A percentile compares a stretch with the other conserved stretches of the same genome.
Conservation (phyloP, 345 rosid species). For the Eutrema japonicum region DNA sequence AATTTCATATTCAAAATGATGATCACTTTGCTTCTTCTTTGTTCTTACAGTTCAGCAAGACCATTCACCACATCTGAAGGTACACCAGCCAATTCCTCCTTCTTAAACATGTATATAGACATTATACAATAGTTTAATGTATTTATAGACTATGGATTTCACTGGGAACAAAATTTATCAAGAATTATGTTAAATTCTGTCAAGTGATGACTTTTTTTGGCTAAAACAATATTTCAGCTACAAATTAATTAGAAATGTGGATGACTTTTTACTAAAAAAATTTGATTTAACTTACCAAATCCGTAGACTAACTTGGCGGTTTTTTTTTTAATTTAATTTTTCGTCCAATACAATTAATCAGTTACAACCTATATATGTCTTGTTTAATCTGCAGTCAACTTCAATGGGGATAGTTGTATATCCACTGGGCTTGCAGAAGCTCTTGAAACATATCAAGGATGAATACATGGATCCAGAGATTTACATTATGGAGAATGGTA, state of each 20-base stretch:
- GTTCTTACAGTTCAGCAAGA: conserved; percentile 23
- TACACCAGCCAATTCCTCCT: not conserved
- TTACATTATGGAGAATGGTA: conserved; percentile 51
- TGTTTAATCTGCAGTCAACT: conserved; percentile 36
- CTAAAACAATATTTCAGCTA: not conserved
- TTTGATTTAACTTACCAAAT: not conserved
- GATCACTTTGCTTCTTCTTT: conserved; percentile 1
- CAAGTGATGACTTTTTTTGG: not conserved
- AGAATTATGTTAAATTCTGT: not conserved
- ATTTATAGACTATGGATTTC: not conserved
- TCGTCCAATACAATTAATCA: not conserved
- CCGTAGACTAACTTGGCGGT: too few relatives aligned
- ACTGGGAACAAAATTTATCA: not conserved
- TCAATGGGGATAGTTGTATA: conserved; percentile 39
- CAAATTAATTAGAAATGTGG: not conserved
- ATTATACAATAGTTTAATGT: not conserved
- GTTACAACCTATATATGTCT: conserved; percentile 6
- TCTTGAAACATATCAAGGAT: conserved; percentile 42
- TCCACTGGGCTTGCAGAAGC: conserved; percentile 31
- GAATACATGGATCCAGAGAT: conserved; percentile 46
- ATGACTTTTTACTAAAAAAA: not conserved
- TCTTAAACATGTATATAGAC: not conserved
- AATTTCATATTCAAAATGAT: not conserved
- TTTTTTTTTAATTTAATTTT: not conserved
- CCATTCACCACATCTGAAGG: conserved; percentile 42